These are phyloP conservation scores for Eutrema salsugineum DNA, from an alignment of 441 rosid species.

Conservation along the genomic window DNA sequence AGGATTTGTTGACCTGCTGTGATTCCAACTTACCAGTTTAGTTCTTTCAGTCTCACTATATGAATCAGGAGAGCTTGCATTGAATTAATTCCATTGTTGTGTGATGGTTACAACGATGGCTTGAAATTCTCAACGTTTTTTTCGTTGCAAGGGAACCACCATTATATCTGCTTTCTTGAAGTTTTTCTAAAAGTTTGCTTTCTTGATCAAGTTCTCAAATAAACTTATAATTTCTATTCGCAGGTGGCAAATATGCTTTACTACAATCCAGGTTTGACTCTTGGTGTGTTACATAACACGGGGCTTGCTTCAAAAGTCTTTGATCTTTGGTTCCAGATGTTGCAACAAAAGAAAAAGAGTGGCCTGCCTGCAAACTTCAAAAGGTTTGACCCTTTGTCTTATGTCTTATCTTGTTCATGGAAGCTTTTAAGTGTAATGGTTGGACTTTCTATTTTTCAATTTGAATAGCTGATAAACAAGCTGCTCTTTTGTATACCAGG, in stretches of 20 bases:
- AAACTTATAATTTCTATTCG: background rate
- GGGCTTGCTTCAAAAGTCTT: slow-evolving; percentile 80
- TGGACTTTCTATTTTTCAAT: background rate
- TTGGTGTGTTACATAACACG: slow-evolving; percentile 72
- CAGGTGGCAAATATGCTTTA: slow-evolving; percentile 96
- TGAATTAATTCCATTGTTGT: background rate
- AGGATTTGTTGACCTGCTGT: slow-evolving; percentile 5
- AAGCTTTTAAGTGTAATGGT: background rate
- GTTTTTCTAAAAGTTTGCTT: background rate
- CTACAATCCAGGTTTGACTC: slow-evolving; percentile 79
- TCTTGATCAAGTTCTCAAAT: slow-evolving; percentile 4
- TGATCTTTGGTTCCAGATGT: slow-evolving; percentile 93
- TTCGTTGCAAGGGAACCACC: background rate
- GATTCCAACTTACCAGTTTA: background rate
- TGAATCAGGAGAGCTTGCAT: background rate
- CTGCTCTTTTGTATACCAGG: slow-evolving; percentile 45
- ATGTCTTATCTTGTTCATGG: background rate
- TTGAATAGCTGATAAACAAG: background rate
- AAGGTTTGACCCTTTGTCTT: slow-evolving; percentile 43
- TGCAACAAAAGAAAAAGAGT: slow-evolving; percentile 86
- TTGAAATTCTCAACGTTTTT: background rate
- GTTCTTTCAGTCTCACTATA: background rate
- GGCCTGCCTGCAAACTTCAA: slow-evolving; percentile 80
- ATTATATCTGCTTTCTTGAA: background rate
- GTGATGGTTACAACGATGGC: slow-evolving; percentile 1